Evolutionary conservation across 164 flowering plant species (phyloP).

Genomic region (Vitis amurensis): DNA sequence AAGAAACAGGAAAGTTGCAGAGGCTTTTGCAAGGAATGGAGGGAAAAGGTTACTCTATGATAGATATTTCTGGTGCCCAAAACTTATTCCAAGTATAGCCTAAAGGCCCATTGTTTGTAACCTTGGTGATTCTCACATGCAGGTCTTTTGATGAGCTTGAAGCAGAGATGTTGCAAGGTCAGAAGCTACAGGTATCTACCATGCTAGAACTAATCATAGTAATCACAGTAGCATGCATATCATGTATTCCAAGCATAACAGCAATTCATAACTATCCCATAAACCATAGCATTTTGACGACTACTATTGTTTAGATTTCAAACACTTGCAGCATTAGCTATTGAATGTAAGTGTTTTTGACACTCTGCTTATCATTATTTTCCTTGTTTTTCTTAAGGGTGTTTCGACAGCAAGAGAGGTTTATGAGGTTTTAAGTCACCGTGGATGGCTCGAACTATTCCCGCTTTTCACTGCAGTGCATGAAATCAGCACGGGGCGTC

Average conservation of each 20-base stretch:
- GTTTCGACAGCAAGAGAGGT: slow-evolving; percentile 91
- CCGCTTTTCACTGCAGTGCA: slow-evolving; percentile 86
- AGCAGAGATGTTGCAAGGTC: slow-evolving; percentile 94
- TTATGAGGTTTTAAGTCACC: slow-evolving; percentile 72
- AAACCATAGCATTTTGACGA: too few relatives aligned
- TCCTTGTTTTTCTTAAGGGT: slow-evolving; percentile 53
- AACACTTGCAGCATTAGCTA: too few relatives aligned
- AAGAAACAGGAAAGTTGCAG: slow-evolving; percentile 94
- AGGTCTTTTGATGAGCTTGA: slow-evolving; percentile 97
- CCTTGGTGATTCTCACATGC: slow-evolving; percentile 8
- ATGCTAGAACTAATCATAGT: not conserved
- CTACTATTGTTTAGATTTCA: too few relatives aligned
- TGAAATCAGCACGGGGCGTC: slow-evolving; percentile 72
- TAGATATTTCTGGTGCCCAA: not conserved
- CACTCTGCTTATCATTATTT: too few relatives aligned
- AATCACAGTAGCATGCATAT: not conserved
- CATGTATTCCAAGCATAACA: too few relatives aligned
- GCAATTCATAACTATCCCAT: too few relatives aligned
- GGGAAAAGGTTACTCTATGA: slow-evolving; percentile 64
- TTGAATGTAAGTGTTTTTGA: too few relatives aligned
- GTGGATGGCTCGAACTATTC: slow-evolving; percentile 84
- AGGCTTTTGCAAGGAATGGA: slow-evolving; percentile 83
- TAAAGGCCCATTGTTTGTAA: not conserved
- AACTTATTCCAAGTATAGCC: not conserved
- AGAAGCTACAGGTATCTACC: slow-evolving; percentile 77